phyloP scores from a whole-genome alignment of 768 basidiomycete species.

The Tulasnella sp. region DNA sequence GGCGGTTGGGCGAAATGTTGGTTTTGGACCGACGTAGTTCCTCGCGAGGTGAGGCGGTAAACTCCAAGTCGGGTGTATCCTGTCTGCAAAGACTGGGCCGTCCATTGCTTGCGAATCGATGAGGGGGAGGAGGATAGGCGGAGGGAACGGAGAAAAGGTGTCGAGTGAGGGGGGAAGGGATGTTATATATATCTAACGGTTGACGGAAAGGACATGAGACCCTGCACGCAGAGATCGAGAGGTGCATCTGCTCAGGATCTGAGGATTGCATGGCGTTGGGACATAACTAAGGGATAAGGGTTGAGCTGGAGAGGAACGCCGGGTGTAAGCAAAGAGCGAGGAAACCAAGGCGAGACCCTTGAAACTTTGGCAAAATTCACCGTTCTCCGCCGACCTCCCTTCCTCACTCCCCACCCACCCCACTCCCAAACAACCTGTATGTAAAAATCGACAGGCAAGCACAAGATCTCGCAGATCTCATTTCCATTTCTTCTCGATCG shows the following conservation, averaged over 20 bases:
- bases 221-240: background rate
- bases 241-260: background rate
- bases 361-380: background rate
- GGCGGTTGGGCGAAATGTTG: background rate
- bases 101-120: background rate
- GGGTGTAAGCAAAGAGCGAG: background rate
- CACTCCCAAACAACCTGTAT: background rate
- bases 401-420: background rate
- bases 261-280: background rate
- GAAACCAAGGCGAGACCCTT: background rate
- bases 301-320: background rate
- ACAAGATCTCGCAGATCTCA: background rate
- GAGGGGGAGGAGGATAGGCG: background rate
- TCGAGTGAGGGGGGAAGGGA: background rate
- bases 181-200: background rate
- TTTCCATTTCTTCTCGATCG: background rate
- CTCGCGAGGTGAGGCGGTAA: background rate
- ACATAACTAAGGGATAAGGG: background rate
- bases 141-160: background rate
- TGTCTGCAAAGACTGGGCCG: background rate
- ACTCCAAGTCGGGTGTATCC: background rate
- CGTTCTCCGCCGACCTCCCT: background rate
- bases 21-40: background rate
- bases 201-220: background rate
- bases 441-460: background rate